Evolutionary conservation across 2,329 filamentous ascomycete genomes (phyloP).

Genomic region (Stenocarpella maydis): DNA sequence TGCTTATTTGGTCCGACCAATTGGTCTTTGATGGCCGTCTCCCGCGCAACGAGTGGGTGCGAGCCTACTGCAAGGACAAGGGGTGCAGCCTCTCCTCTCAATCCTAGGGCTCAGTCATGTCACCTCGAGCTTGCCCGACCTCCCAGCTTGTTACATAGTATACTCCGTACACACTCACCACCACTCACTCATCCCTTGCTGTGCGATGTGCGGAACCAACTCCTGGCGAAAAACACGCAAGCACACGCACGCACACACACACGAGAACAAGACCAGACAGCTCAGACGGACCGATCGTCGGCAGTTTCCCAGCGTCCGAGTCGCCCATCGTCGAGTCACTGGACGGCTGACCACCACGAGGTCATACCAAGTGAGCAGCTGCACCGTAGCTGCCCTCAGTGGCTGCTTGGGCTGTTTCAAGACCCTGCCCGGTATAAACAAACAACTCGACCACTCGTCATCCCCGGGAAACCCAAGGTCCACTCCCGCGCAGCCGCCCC

Average conservation of each 20-base stretch:
- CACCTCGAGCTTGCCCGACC: neutral
- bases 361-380: neutral
- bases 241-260: neutral
- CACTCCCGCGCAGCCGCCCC: slow-evolving; percentile 8
- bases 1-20: slow-evolving; percentile 43
- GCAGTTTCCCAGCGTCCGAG: neutral
- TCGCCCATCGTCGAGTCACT: neutral
- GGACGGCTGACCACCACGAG: neutral
- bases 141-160: neutral
- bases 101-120: too few species aligned
- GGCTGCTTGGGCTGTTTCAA: slow-evolving; percentile 18
- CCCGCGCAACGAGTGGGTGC: slow-evolving; percentile 39
- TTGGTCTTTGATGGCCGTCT: slow-evolving; percentile 40
- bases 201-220: neutral
- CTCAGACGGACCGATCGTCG: neutral
- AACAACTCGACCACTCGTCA: slow-evolving; percentile 17
- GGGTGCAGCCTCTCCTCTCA: slow-evolving; percentile 18
- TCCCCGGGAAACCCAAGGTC: slow-evolving; percentile 16
- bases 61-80: slow-evolving; percentile 31
- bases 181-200: neutral
- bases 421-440: slow-evolving; percentile 14
- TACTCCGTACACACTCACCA: neutral
- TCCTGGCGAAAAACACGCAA: neutral
- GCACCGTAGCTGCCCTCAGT: neutral
- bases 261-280: neutral